These are phyloP conservation scores for Plasmodium berghei DNA, from an alignment of 169 alveolate species.

Conservation along the genomic window DNA sequence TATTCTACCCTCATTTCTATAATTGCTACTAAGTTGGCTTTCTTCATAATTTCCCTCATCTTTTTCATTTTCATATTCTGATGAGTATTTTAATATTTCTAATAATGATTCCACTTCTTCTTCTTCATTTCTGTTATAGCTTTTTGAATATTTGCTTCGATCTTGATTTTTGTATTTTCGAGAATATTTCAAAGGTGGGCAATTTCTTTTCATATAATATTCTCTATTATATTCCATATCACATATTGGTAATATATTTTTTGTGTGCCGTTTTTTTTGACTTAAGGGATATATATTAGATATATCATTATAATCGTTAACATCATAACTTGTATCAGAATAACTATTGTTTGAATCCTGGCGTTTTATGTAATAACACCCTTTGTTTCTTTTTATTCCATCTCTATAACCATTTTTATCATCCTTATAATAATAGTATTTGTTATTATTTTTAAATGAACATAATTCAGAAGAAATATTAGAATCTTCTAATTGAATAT, in stretches of 20 bases:
- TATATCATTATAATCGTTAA: too few relatives aligned
- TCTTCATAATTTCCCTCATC: background rate
- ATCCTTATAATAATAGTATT: background rate
- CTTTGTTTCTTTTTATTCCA: background rate
- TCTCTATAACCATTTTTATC: background rate
- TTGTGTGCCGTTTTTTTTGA: too few relatives aligned
- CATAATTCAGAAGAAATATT: background rate
- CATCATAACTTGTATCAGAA: too few relatives aligned
- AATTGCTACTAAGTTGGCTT: background rate
- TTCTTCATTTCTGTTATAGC: background rate
- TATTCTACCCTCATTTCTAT: background rate
- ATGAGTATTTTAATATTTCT: slow-evolving; percentile 37
- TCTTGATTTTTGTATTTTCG: background rate
- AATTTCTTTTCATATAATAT: background rate
- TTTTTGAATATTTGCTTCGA: background rate
- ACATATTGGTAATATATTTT: background rate
- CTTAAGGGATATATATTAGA: too few relatives aligned
- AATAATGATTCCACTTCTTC: slow-evolving; percentile 46
- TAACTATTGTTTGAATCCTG: too few relatives aligned
- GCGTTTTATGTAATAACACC: too few relatives aligned
- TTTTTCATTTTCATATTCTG: background rate
- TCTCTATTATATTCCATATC: background rate
- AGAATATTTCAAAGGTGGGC: background rate
- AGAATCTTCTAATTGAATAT: background rate
- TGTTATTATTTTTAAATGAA: background rate